Base-by-base conservation (phyloP, 345 rosid genomes). In the Aquilaria sinensis region DNA sequence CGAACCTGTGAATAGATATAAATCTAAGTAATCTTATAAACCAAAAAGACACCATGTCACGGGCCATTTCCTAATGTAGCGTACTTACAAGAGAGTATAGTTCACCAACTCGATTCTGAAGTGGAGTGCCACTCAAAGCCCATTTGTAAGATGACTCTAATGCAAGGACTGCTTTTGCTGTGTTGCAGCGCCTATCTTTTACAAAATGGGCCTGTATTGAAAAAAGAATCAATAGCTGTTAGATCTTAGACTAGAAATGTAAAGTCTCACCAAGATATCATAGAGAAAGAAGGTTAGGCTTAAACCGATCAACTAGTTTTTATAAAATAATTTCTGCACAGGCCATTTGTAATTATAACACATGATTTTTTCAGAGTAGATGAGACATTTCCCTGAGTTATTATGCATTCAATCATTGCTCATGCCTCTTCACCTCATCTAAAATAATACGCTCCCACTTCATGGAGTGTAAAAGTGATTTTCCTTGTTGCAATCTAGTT, bases 51-150 rank as follows among this genome's bases (percentile, higher is more conserved):
- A 10, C 47, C 59, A 45, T 31, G 53, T 23, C 61, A 46, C n/a
- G 23, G 51, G 29, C 16, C 57, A 57, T 32, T 37, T 62, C n/a
- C 29, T 71, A 47, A 58, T 63, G 63, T 53, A 58, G 29, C 23
- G 60, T 55, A 54, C 82, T 88, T 68, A 94, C 97, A 75, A 94
- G 72, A 62, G 99, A 90, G 81, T 94, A 94, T 63, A 94, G 92
- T 72, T 94, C 99, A 63, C 97, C 99, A 57, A 94, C 97, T 54
- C 97, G 99, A 63, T 94, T 94, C 76, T 94, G 99, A 60, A 94
- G 89, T 66, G 99, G 99, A 63, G 99, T 94, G 62, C 99, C 99
- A 59, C 99, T 94, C 69, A 94, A 57, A 71, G 97, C 96, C 99
- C 99, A 94, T 77, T 82, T 90, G 70, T 75, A 90, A 9, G 81